Evolutionary conservation across 2,329 filamentous ascomycete species (phyloP).

Genomic region (Claviceps sp.): DNA sequence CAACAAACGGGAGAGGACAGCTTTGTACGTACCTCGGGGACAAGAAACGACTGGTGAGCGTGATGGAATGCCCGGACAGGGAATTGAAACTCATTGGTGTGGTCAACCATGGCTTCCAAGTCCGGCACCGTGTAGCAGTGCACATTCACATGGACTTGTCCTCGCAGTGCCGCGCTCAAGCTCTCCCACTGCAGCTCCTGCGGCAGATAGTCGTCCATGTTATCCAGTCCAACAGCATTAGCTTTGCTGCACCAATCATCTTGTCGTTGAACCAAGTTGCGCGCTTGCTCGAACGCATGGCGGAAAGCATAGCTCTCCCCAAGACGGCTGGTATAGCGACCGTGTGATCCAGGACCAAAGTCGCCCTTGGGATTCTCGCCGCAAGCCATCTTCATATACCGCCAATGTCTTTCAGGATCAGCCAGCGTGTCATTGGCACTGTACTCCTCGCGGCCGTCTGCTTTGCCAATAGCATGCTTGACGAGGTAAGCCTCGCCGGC

Average conservation of each 20-base stretch:
- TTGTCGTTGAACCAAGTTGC: constrained; percentile 41
- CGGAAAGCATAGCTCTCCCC: constrained; percentile 59
- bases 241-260: constrained; percentile 55
- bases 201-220: constrained; percentile 44
- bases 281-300: constrained; percentile 52
- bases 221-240: constrained; percentile 32
- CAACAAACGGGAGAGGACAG: background rate
- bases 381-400: constrained; percentile 68
- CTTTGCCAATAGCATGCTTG: constrained; percentile 50
- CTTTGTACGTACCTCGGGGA: constrained; percentile 40
- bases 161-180: constrained; percentile 47
- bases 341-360: constrained; percentile 28
- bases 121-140: constrained; percentile 61
- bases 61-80: constrained; percentile 55
- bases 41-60: constrained; percentile 51
- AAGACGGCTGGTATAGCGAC: constrained; percentile 44
- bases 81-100: constrained; percentile 61
- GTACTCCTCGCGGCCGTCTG: constrained; percentile 47
- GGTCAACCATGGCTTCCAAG: constrained; percentile 54
- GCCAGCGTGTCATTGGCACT: constrained; percentile 51
- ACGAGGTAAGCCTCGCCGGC: constrained; percentile 57
- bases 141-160: constrained; percentile 55
- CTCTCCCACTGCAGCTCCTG: constrained; percentile 51
- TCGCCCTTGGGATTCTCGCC: constrained; percentile 55
- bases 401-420: constrained; percentile 49